Base-by-base conservation (phyloP, 2,329 filamentous ascomycete genomes). In the Cladosporium austrohemisphaericum region DNA sequence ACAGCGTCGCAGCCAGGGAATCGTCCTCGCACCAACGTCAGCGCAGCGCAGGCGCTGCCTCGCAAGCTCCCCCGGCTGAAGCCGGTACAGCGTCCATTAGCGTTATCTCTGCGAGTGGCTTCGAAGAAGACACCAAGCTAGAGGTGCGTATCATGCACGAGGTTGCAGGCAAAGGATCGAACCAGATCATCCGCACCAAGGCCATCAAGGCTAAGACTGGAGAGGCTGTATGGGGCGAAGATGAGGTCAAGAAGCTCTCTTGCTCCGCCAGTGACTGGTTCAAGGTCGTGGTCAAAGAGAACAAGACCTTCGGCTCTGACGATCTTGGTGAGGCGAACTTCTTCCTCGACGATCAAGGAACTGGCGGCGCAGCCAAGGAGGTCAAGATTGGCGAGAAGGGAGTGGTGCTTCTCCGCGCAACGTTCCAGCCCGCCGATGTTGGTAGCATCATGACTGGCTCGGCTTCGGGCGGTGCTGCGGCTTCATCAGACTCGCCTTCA, bases 161-260 rank as follows among this genome's bases (percentile, higher is more conserved):
- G 32, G 47, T 55, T 10, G 3, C 71, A 81, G 18, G 23, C 38
- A 91, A 86, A 69, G 79, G 77, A 41, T 75, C 69, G 41, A 96
- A 93, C 72, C 80, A 86, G 37, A 74, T 98, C 37, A 84, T 91
- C 71, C 96, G 97, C 75, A 96, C 91, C 18, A 95, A 95, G 67
- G 86, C 93, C 56, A 80, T 87, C 72, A 95, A 95, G 68, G 78
- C 84, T 1, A 71, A 79, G 3, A 74, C 73, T 1, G 88, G 86
- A 1, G 71, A 76, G 3, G 79, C 88, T 53, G 76, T 74, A 14
- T 95, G 83, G 66, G 84, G 38, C 72, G 55, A 51, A 32, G 49
- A 40, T 3, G 46, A 46, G 13, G 83, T 81, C 1, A 92, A 93
- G 75, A 90, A 84, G 62, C 77, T 86, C 18, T 74, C 77, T 9